Conservation (phyloP, 2,329 filamentous ascomycete genomes). For the Ascochyta fabae region DNA sequence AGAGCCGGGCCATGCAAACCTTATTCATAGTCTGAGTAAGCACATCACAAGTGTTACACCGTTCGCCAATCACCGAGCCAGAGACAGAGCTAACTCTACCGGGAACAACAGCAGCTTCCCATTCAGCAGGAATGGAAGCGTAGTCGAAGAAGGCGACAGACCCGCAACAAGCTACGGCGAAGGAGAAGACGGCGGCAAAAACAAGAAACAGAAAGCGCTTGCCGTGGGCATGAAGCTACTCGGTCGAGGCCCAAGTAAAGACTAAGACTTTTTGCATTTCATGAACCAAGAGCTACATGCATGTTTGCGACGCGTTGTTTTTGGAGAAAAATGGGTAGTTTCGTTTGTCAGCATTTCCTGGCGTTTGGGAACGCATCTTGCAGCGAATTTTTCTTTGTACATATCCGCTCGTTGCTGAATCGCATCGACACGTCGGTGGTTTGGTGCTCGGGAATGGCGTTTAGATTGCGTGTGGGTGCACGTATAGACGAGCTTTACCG, state of each 20-base stretch:
- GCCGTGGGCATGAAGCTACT: conserved; percentile 13
- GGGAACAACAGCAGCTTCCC: conserved; percentile 11
- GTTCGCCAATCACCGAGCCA: conserved; percentile 28
- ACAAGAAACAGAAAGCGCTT: conserved; percentile 16
- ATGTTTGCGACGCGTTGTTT: too few species aligned
- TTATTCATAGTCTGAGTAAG: conserved; percentile 43
- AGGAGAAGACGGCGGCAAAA: not conserved
- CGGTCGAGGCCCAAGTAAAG: not conserved
- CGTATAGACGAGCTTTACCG: too few species aligned
- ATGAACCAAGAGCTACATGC: too few species aligned
- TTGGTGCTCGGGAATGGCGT: too few species aligned
- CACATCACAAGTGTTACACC: conserved; percentile 43
- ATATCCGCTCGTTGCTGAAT: too few species aligned
- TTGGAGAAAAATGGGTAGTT: too few species aligned
- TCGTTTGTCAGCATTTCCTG: too few species aligned
- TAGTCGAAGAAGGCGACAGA: conserved; percentile 1
- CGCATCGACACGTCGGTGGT: too few species aligned
- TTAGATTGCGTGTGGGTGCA: too few species aligned
- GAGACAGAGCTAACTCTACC: conserved; percentile 21
- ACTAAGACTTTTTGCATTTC: not conserved
- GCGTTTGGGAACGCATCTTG: too few species aligned
- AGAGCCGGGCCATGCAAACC: conserved; percentile 42
- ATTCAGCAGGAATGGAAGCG: conserved; percentile 4
- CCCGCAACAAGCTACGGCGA: conserved; percentile 7
- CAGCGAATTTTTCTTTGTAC: too few species aligned